phyloP scores from a whole-genome alignment of 2,329 filamentous ascomycete species.

The Ampelomyces quisqualis region DNA sequence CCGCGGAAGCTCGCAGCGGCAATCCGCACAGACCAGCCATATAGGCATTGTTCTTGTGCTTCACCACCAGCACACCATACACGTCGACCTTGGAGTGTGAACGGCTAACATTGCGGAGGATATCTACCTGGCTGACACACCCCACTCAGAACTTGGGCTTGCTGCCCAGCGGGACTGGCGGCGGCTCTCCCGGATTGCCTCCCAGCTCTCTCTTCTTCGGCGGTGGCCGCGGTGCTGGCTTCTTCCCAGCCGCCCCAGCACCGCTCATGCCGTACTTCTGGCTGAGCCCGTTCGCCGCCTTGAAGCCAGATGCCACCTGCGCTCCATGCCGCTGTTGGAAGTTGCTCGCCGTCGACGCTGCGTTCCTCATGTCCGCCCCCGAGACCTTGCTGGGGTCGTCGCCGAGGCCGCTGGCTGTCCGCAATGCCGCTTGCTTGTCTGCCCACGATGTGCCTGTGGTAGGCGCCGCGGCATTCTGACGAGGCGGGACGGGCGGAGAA shows the following conservation, averaged over 20 bases:
- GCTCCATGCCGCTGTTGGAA: constrained; percentile 71
- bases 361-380: constrained; percentile 57
- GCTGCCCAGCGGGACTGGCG: constrained; percentile 59
- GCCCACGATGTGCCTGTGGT: constrained; percentile 61
- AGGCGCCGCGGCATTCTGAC: constrained; percentile 41
- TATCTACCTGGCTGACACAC: neutral
- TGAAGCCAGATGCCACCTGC: constrained; percentile 62
- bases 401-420: constrained; percentile 60
- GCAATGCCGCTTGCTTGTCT: constrained; percentile 62
- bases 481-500: constrained; percentile 37
- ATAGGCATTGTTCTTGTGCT: no score
- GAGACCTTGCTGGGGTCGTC: constrained; percentile 64
- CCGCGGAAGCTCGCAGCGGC: no score
- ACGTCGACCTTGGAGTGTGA: no score
- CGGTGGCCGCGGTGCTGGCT: constrained; percentile 60
- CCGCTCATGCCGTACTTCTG: constrained; percentile 60
- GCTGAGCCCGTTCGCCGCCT: constrained; percentile 58
- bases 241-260: constrained; percentile 48
- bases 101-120: neutral
- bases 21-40: no score
- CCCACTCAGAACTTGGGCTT: constrained; percentile 51
- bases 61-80: no score
- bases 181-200: constrained; percentile 46
- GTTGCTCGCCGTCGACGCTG: constrained; percentile 64
- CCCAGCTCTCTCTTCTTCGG: constrained; percentile 56